Evolutionary conservation across 164 flowering plant genomes (phyloP).

Genomic region (Stephania japonica): DNA sequence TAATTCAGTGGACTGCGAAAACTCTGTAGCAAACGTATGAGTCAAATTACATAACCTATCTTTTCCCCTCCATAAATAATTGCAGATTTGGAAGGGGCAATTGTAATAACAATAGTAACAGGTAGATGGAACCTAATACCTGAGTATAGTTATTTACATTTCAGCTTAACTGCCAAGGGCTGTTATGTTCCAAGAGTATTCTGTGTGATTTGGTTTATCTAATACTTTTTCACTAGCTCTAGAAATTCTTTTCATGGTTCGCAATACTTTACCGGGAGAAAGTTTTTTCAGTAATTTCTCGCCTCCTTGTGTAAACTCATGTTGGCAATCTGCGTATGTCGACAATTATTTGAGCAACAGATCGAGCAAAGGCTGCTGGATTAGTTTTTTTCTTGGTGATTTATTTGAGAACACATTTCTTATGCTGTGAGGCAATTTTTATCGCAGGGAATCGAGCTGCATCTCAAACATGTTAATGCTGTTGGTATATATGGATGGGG

Average conservation of each 20-base stretch:
- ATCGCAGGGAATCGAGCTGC: conserved; percentile 81
- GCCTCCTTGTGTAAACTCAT: not conserved
- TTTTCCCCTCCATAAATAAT: not conserved
- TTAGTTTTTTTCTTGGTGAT: not conserved
- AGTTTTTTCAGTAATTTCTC: not conserved
- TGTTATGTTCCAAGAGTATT: not conserved
- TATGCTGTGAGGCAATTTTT: conserved; percentile 8
- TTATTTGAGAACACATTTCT: not conserved
- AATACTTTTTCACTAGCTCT: not conserved
- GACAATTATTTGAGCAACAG: not conserved
- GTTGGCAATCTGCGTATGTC: not conserved
- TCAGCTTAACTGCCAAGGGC: not conserved
- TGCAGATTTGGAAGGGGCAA: not conserved
- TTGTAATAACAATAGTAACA: not conserved
- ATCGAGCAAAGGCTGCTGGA: no score
- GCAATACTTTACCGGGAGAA: not conserved
- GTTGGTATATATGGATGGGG: conserved; percentile 88
- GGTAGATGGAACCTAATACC: not conserved
- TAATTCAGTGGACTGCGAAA: no score
- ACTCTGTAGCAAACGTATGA: no score
- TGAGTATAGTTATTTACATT: not conserved
- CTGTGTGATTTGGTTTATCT: not conserved
- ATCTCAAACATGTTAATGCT: conserved; percentile 86
- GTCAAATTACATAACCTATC: no score
- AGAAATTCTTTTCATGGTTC: not conserved